Conservation (phyloP, 352 stramenopile species). For the Phytophthora capsici region DNA sequence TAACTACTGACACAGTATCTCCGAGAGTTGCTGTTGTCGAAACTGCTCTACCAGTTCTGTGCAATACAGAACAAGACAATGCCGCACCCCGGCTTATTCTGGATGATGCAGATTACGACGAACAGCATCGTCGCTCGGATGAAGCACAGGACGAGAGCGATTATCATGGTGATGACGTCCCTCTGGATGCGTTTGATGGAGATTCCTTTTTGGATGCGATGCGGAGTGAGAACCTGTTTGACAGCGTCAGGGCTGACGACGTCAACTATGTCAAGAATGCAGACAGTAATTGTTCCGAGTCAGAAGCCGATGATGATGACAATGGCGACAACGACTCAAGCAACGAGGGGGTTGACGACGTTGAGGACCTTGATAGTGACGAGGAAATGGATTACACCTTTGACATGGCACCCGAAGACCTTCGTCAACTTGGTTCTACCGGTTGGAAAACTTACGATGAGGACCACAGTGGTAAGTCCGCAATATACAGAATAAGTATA, state of each 20-base stretch:
- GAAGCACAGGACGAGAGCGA: neutral
- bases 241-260: neutral
- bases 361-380: neutral
- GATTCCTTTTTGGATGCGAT: neutral
- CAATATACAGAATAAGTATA: no score
- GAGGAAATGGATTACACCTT: neutral
- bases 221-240: neutral
- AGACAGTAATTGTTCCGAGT: neutral
- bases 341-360: neutral
- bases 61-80: no score
- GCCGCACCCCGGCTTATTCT: neutral
- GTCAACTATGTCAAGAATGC: neutral
- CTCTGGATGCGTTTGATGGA: neutral
- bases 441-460: no score
- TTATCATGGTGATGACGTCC: neutral
- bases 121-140: no score
- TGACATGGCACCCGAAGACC: no score
- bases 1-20: no score
- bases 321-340: neutral
- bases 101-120: neutral
- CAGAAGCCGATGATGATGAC: neutral
- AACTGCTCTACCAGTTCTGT: no score
- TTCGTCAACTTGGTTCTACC: no score
- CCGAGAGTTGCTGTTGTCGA: no score
- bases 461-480: no score